Evolutionary conservation across 1,139 yeast genomes (phyloP).

Genomic region (Yamadazyma membranifaciens): DNA sequence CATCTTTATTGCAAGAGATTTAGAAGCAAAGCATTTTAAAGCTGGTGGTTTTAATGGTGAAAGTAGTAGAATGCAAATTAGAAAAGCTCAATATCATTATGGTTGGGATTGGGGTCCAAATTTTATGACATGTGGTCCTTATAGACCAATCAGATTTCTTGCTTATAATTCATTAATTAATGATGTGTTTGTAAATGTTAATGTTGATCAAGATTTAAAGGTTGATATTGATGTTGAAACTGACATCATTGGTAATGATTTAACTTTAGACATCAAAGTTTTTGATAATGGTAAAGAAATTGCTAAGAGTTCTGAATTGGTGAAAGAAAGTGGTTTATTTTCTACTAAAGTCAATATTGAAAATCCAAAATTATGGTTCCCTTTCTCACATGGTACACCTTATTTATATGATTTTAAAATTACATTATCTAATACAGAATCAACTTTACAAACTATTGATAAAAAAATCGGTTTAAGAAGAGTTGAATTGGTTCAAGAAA

Average conservation of each 20-base stretch:
- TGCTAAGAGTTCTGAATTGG: background rate
- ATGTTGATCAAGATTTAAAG: slow-evolving; percentile 16
- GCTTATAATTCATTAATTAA: slow-evolving; percentile 19
- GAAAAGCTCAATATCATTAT: slow-evolving; percentile 54
- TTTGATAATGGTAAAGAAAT: slow-evolving; percentile 4
- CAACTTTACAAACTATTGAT: slow-evolving; percentile 5
- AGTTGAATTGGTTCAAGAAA: slow-evolving; percentile 35
- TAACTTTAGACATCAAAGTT: slow-evolving; percentile 6
- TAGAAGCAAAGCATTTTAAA: slow-evolving; percentile 20
- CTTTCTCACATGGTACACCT: slow-evolving; percentile 35
- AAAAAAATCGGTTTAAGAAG: slow-evolving; percentile 33
- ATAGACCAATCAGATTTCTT: slow-evolving; percentile 33
- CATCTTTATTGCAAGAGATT: slow-evolving; percentile 16
- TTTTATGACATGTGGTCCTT: slow-evolving; percentile 46
- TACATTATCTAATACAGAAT: slow-evolving; percentile 7
- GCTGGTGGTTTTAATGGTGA: slow-evolving; percentile 38
- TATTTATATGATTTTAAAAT: slow-evolving; percentile 25
- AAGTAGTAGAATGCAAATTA: slow-evolving; percentile 34
- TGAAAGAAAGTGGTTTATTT: background rate
- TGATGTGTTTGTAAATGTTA: slow-evolving; percentile 20
- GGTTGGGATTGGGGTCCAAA: slow-evolving; percentile 63
- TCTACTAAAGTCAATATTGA: slow-evolving; percentile 11
- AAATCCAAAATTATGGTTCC: slow-evolving; percentile 39
- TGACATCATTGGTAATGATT: slow-evolving; percentile 8
- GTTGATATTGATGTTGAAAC: slow-evolving; percentile 7